Evolutionary conservation across 2,329 filamentous ascomycete species (phyloP).

Genomic region (Madurella mycetomatis): DNA sequence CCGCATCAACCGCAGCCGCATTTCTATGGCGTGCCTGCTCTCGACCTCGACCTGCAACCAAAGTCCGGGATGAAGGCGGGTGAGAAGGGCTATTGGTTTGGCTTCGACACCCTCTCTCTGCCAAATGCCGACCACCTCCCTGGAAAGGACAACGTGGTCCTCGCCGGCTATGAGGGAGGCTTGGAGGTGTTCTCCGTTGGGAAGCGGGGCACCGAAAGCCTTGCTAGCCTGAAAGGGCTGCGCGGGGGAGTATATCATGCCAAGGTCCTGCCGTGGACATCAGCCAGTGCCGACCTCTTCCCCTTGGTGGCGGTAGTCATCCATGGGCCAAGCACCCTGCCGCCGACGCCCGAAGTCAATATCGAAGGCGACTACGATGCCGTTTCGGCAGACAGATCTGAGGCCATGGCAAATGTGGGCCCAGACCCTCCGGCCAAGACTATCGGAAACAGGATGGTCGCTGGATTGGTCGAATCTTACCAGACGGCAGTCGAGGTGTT

Average conservation of each 20-base stretch:
- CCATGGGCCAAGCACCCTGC: conserved; percentile 66
- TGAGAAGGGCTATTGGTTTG: conserved; percentile 71
- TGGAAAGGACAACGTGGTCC: conserved; percentile 58
- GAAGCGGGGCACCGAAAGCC: conserved; percentile 64
- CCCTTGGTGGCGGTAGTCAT: conserved; percentile 76
- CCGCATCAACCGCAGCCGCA: conserved; percentile 73
- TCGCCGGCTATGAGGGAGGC: conserved; percentile 76
- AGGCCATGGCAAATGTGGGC: conserved; percentile 38
- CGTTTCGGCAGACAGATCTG: conserved; percentile 38
- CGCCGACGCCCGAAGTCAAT: conserved; percentile 32
- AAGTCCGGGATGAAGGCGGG: conserved; percentile 57
- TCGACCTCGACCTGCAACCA: conserved; percentile 55
- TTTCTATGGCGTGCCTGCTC: conserved; percentile 70
- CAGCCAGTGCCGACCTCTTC: conserved; percentile 49
- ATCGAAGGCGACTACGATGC: conserved; percentile 36
- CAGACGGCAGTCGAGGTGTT: conserved; percentile 89
- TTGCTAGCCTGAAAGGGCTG: conserved; percentile 70
- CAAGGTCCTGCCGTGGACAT: conserved; percentile 72
- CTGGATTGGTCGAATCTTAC: conserved; percentile 53
- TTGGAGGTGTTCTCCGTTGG: conserved; percentile 71
- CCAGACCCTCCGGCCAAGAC: conserved; percentile 31
- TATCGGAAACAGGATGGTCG: conserved; percentile 35
- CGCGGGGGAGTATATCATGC: conserved; percentile 76
- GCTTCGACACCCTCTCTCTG: conserved; percentile 68
- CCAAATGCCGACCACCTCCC: conserved; percentile 33